Conservation (phyloP, 352 stramenopile genomes). For the Elongisporangium undulatum region DNA sequence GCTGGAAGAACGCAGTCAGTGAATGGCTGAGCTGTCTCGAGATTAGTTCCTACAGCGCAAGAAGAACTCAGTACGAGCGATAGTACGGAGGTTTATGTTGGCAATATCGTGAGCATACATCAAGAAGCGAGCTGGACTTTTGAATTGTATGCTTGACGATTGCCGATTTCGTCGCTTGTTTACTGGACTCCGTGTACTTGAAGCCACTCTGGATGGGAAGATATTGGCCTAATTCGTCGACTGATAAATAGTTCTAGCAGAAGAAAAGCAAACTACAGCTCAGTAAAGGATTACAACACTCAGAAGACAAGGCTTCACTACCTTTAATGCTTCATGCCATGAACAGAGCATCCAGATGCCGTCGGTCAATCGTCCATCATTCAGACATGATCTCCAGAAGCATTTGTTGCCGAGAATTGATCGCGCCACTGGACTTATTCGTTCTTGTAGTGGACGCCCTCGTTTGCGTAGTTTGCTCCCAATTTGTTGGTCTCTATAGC, state of each 20-base stretch:
- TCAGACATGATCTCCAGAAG: constrained; percentile 14
- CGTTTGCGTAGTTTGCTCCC: constrained; percentile 1
- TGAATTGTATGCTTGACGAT: constrained; percentile 4
- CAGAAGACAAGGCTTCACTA: neutral
- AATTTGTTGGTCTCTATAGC: neutral
- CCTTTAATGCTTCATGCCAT: constrained; percentile 13
- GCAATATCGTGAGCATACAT: constrained; percentile 8
- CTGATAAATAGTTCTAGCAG: constrained; percentile 2
- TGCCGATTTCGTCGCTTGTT: neutral
- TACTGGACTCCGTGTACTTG: neutral
- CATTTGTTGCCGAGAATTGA: constrained; percentile 3
- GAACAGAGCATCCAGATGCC: constrained; percentile 2
- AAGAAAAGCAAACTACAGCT: neutral
- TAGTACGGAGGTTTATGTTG: neutral
- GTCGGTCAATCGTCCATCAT: neutral
- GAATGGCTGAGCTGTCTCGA: constrained; percentile 11
- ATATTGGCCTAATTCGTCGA: constrained; percentile 10
- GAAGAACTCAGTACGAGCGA: neutral
- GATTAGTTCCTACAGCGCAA: constrained; percentile 10
- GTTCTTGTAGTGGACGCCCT: neutral
- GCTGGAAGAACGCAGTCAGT: constrained; percentile 10
- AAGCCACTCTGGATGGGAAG: constrained; percentile 1
- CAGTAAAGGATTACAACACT: neutral
- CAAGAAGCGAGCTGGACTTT: constrained; percentile 10
- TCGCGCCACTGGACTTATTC: neutral